phyloP scores from a whole-genome alignment of 2,329 filamentous ascomycete species.

The Fusarium pseudocircinatum region DNA sequence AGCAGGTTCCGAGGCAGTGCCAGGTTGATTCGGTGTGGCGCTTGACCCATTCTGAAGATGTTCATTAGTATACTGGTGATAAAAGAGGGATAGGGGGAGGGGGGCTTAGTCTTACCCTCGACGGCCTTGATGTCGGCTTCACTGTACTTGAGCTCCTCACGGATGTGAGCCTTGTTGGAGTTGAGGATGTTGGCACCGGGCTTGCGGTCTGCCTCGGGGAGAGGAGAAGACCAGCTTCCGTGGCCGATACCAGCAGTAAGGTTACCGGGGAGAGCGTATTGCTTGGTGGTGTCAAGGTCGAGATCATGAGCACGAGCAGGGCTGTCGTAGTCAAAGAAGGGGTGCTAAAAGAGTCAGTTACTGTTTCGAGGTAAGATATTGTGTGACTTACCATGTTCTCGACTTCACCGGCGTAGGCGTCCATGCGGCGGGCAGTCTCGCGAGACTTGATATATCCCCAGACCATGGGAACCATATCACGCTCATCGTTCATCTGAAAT shows the following conservation, averaged over 20 bases:
- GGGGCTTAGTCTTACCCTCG: constrained; percentile 54
- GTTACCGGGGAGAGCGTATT: constrained; percentile 78
- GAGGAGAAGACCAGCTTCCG: constrained; percentile 73
- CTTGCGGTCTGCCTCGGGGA: constrained; percentile 63
- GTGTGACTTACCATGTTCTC: constrained; percentile 54
- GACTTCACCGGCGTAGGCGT: constrained; percentile 80
- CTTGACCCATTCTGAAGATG: constrained; percentile 67
- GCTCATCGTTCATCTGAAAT: constrained; percentile 76
- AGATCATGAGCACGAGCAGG: constrained; percentile 76
- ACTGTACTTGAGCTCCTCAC: constrained; percentile 73
- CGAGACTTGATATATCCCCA: constrained; percentile 87
- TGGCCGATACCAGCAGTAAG: constrained; percentile 77
- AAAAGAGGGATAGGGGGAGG: too few relatives aligned
- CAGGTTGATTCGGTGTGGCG: constrained; percentile 77
- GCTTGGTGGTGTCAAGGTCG: constrained; percentile 78
- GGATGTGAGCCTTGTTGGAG: constrained; percentile 68
- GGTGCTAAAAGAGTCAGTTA: constrained; percentile 57
- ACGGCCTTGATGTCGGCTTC: constrained; percentile 71
- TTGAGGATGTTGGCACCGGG: constrained; percentile 62
- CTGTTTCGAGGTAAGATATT: accelerated
- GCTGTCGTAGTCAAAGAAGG: constrained; percentile 76
- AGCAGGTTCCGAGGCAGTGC: constrained; percentile 68
- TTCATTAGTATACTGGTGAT: neutral
- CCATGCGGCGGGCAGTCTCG: constrained; percentile 81
- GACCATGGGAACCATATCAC: constrained; percentile 86